Percentiles rank a stretch among this genome's conserved stretches.
Evolutionary conservation across 768 basidiomycete species (phyloP).

Genomic region (Phanerodontia chrysosporium): DNA sequence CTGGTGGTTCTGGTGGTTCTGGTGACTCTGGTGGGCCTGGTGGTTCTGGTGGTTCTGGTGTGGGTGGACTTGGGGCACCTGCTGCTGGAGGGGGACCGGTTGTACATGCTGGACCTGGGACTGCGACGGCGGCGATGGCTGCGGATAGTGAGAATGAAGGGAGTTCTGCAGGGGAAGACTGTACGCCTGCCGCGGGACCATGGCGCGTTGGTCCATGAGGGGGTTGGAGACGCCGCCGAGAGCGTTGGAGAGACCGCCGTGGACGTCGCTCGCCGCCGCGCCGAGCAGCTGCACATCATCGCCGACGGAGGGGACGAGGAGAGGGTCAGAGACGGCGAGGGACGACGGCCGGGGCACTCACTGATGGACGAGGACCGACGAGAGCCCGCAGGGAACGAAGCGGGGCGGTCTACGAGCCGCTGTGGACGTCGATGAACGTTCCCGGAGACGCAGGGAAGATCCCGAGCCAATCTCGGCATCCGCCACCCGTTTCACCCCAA

Average conservation of each 20-base stretch:
- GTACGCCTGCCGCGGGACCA: constrained; percentile 8
- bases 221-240: neutral
- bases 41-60: neutral
- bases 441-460: constrained; percentile 9
- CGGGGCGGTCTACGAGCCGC: constrained; percentile 5
- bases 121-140: neutral
- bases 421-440: constrained; percentile 10
- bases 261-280: too few relatives aligned
- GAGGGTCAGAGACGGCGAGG: neutral
- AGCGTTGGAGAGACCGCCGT: neutral
- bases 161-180: neutral
- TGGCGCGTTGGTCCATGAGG: constrained; percentile 11
- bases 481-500: too few relatives aligned
- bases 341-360: neutral
- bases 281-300: too few relatives aligned
- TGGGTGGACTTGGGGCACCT: constrained; percentile 1
- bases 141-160: constrained; percentile 3
- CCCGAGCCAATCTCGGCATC: too few relatives aligned
- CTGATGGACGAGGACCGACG: constrained; percentile 4
- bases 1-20: neutral
- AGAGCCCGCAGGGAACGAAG: neutral
- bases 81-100: constrained; percentile 6
- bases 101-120: neutral
- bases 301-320: too few relatives aligned
- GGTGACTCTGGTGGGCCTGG: neutral